Conservation (phyloP, 2,329 filamentous ascomycete genomes). For the Aureobasidium melanogenum region DNA sequence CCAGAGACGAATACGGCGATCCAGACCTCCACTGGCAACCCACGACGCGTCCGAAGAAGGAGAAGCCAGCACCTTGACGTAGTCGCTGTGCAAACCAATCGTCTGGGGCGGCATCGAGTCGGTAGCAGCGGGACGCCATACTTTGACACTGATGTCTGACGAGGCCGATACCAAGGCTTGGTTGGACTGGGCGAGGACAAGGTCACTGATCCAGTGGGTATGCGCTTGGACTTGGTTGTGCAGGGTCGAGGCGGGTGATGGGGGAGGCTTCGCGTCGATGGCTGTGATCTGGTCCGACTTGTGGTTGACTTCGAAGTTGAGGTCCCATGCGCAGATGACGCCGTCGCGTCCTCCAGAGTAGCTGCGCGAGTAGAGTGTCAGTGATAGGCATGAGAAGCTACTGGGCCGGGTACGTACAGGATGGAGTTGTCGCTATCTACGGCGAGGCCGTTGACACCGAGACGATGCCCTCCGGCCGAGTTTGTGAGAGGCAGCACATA, state of each 20-base stretch:
- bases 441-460: constrained; percentile 90
- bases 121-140: constrained; percentile 70
- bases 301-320: constrained; percentile 58
- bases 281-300: constrained; percentile 23
- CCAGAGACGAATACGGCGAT: constrained; percentile 88
- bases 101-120: constrained; percentile 60
- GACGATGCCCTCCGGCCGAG: constrained; percentile 73
- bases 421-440: constrained; percentile 77
- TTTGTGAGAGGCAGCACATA: constrained; percentile 63
- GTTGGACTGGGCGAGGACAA: constrained; percentile 69
- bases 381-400: not conserved
- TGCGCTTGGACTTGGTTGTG: constrained; percentile 66
- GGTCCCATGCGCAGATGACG: constrained; percentile 90
- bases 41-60: constrained; percentile 64
- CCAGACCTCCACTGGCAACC: constrained; percentile 89
- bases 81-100: constrained; percentile 90
- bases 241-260: constrained; percentile 41
- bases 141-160: constrained; percentile 86
- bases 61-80: constrained; percentile 87
- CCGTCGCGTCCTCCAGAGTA: constrained; percentile 96
- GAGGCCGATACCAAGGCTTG: constrained; percentile 78
- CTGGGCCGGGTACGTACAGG: constrained; percentile 52
- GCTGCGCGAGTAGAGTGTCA: constrained; percentile 40
- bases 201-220: constrained; percentile 95
- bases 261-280: constrained; percentile 24